Percentiles rank a stretch among this genome's conserved stretches.
Evolutionary conservation across 2,329 filamentous ascomycete genomes (phyloP).

Genomic region (Thermomyces lanuginosus): DNA sequence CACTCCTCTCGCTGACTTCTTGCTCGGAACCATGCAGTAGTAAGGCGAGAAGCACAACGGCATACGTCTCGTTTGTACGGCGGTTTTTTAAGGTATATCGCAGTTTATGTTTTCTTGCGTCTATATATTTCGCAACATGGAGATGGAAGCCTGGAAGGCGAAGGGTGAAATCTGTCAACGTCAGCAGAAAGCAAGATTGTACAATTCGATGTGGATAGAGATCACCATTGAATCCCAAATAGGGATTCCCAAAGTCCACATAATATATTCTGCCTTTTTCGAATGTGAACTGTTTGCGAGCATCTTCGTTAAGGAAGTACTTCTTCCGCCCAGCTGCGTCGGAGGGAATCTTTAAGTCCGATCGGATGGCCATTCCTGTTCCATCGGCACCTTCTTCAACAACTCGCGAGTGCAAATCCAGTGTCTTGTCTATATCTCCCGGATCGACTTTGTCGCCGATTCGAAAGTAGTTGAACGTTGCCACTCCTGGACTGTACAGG

Average conservation of each 20-base stretch:
- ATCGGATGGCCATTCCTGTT: conserved; percentile 33
- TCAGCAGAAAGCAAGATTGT: neutral
- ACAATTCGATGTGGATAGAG: neutral
- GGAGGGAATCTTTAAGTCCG: conserved; percentile 35
- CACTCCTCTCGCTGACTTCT: conserved; percentile 3
- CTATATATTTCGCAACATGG: conserved; percentile 24
- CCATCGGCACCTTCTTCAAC: conserved; percentile 53
- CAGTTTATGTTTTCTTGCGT: conserved; percentile 61
- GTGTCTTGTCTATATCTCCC: conserved; percentile 13
- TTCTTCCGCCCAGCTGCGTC: conserved; percentile 41
- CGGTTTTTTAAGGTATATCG: conserved; percentile 86
- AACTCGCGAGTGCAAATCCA: conserved; percentile 32
- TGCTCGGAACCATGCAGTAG: conserved; percentile 29
- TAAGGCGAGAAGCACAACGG: conserved; percentile 67
- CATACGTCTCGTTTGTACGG: conserved; percentile 54
- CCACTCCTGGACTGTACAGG: conserved; percentile 67
- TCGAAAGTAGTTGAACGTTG: conserved; percentile 60
- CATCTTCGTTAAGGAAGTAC: conserved; percentile 40
- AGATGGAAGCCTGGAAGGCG: conserved; percentile 22
- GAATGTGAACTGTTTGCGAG: conserved; percentile 43
- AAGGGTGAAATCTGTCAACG: conserved; percentile 20
- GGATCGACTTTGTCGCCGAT: conserved; percentile 37
- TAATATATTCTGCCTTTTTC: conserved; percentile 45
- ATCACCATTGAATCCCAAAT: conserved; percentile 64
- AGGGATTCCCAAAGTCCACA: conserved; percentile 76